Evolutionary conservation across 2,329 filamentous ascomycete genomes (phyloP).

Genomic region (Dryadomyces quercus-mongolicae): DNA sequence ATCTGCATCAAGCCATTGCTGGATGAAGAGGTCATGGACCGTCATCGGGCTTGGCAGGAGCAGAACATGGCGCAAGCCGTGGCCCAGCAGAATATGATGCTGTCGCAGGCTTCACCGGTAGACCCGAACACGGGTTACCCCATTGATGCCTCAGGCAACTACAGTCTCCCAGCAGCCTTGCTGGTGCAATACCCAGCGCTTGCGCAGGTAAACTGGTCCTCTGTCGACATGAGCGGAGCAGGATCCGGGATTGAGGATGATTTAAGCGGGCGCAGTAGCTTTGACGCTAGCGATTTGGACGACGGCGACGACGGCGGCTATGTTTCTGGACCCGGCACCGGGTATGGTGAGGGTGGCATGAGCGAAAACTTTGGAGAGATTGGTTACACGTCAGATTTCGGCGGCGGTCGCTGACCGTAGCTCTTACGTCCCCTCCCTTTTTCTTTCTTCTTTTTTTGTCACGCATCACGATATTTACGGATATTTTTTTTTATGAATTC

Average conservation of each 20-base stretch:
- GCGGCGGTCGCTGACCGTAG: slow-evolving; percentile 22
- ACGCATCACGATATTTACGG: neutral
- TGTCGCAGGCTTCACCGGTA: slow-evolving; percentile 38
- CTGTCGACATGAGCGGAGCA: slow-evolving; percentile 51
- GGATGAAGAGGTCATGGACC: slow-evolving; percentile 81
- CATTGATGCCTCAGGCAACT: slow-evolving; percentile 44
- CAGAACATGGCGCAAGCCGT: slow-evolving; percentile 46
- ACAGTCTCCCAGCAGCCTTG: slow-evolving; percentile 72
- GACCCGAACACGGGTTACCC: slow-evolving; percentile 47
- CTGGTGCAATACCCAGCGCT: slow-evolving; percentile 87
- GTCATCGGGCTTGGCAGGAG: slow-evolving; percentile 64
- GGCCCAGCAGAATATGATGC: slow-evolving; percentile 42
- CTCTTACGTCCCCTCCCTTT: slow-evolving; percentile 1
- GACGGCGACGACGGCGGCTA: slow-evolving; percentile 62
- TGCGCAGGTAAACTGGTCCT: slow-evolving; percentile 77
- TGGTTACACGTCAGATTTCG: slow-evolving; percentile 41
- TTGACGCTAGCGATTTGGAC: slow-evolving; percentile 69
- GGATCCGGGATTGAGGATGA: slow-evolving; percentile 64
- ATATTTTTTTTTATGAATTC: neutral
- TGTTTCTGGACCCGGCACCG: slow-evolving; percentile 49
- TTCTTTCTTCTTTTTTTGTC: slow-evolving; percentile 3
- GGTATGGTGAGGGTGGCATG: slow-evolving; percentile 45
- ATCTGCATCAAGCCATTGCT: slow-evolving; percentile 96
- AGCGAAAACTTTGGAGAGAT: slow-evolving; percentile 42
- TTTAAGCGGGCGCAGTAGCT: slow-evolving; percentile 66